Percentiles rank a stretch among this genome's conserved stretches.
Conservation (phyloP, 345 rosid species). For the Angophora floribunda region DNA sequence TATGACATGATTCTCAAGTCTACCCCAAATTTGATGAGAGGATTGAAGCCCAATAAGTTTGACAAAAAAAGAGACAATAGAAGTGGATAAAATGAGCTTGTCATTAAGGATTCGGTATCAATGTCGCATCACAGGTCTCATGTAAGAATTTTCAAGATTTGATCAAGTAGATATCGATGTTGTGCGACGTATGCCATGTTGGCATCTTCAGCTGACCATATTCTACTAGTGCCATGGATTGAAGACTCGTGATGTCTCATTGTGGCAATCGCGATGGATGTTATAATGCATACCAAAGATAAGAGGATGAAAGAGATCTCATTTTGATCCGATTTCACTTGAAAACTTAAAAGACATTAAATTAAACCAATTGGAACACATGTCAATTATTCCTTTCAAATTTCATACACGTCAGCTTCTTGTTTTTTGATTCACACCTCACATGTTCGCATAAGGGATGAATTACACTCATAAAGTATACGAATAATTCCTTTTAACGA, state of each 20-base stretch:
- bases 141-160: not conserved
- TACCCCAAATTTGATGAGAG: too few species aligned
- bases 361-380: fast-evolving
- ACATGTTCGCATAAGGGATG: not conserved
- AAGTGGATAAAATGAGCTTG: not conserved
- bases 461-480: not conserved
- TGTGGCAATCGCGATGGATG: too few species aligned
- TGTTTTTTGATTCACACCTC: not conserved
- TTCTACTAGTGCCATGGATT: not conserved
- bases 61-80: too few species aligned
- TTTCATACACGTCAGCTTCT: not conserved
- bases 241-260: too few species aligned
- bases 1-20: not conserved
- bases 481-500: not conserved
- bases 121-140: not conserved
- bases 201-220: not conserved
- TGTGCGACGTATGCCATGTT: too few species aligned
- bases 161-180: not conserved
- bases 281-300: too few species aligned
- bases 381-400: not conserved
- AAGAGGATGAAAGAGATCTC: too few species aligned
- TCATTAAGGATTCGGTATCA: fast-evolving
- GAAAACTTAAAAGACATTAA: not conserved
- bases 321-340: too few species aligned
- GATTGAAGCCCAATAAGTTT: too few species aligned